phyloP scores from a whole-genome alignment of 768 basidiomycete genomes.

The Omphalotus guepiniiformis region DNA sequence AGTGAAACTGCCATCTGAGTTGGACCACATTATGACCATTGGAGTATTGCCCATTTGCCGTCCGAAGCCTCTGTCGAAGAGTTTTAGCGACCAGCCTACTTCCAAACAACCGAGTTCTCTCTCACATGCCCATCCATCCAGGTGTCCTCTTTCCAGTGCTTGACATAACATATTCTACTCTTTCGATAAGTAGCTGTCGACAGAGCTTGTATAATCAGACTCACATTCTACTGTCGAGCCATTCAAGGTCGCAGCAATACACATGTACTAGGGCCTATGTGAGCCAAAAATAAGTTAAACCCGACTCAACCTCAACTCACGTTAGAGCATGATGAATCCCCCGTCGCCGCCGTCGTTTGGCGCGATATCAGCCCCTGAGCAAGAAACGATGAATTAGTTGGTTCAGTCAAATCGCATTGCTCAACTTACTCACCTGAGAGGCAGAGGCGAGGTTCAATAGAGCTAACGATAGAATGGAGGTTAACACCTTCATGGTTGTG shows the following conservation, averaged over 20 bases:
- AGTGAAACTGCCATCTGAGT: slow-evolving; percentile 55
- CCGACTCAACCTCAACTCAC: slow-evolving; percentile 5
- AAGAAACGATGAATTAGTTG: too few relatives aligned
- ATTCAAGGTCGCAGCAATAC: slow-evolving; percentile 42
- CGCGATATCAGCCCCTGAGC: too few relatives aligned
- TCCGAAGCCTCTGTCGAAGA: slow-evolving; percentile 53
- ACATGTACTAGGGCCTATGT: slow-evolving; percentile 28
- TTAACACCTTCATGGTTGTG: too few relatives aligned
- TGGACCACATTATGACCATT: slow-evolving; percentile 76
- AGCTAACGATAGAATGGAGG: too few relatives aligned
- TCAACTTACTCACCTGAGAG: neutral
- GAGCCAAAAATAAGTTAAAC: neutral
- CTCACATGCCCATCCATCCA: slow-evolving; percentile 64
- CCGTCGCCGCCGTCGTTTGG: slow-evolving; percentile 12
- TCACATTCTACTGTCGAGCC: slow-evolving; percentile 31
- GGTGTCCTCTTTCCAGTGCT: slow-evolving; percentile 33
- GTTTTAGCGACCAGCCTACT: neutral
- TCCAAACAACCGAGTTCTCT: slow-evolving; percentile 2
- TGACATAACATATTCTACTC: slow-evolving; percentile 41
- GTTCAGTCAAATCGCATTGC: too few relatives aligned
- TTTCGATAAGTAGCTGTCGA: too few relatives aligned
- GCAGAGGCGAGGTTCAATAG: too few relatives aligned
- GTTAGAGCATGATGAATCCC: slow-evolving; percentile 26
- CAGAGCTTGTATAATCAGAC: too few relatives aligned
- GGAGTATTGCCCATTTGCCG: slow-evolving; percentile 46